Evolutionary conservation across 192 early-diverging fungal genomes (phyloP), one percentile per base, ranked within the genome.

Genomic region (Obelidium mucronatum): DNA sequence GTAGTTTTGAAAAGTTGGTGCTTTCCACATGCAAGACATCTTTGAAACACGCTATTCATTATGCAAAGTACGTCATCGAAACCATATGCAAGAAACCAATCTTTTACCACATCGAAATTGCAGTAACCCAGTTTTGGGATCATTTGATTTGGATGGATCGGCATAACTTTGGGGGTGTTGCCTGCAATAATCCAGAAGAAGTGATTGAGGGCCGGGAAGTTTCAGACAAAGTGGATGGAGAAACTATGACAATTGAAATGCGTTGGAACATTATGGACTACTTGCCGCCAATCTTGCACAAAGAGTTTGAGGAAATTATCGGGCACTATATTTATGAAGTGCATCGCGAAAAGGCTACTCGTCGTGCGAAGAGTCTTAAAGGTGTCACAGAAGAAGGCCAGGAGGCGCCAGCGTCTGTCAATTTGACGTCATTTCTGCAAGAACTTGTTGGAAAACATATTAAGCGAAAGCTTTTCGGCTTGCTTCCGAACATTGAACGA

Each of bases 231-330:
- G 33, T 74, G 19, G 77, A 61, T 26, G 79, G 62, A 22, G 82
- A 73, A 37, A 59, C 22, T 34, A 30, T 48, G 83, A 85, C 65
- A 52, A 48, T 79, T 17, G 78, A 80, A 36, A 93, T 95, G 93
- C 79, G 90, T 51, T 99, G 97, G 97, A 96, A 93, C 59, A 93
- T 99, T 40, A 89, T 88, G 67, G 92, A 95, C 42, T 96, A 95
- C 74, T 80, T 99, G 55, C 95, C 97, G 6, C 80, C 87, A 13
- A 85, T 85, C 17, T 79, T 92, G 15, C 94, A 96, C 69, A 77
- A 73, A 30, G 78, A 87, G 51, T 98, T 98, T 76, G 79, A 90
- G 59, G 79, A 82, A 19, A 83, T 90, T 19, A 73, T 95, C 0
- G 92, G 69, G 19, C 51, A 63, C 24, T 71, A 39, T 52, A 61